A percentile compares a stretch with the other conserved stretches of the same genome.
Conservation (phyloP, 495 filamentous ascomycete species). For the Aspergillus homomorphus region DNA sequence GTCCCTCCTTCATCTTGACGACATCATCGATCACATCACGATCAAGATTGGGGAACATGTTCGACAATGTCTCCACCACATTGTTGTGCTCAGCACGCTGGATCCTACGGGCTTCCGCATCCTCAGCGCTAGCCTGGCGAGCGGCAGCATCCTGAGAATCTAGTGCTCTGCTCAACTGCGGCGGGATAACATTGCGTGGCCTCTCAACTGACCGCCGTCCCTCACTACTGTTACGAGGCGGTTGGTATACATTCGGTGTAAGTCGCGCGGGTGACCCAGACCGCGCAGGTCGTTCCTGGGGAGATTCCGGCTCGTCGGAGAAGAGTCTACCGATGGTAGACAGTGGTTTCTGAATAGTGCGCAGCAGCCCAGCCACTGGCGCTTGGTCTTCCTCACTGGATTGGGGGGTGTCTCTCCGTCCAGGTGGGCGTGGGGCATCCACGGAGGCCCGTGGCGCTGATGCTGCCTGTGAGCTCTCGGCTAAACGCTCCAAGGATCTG, state of each 20-base stretch:
- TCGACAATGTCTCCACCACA: constrained; percentile 85
- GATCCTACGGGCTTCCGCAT: constrained; percentile 82
- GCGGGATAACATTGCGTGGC: constrained; percentile 29
- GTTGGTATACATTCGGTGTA: constrained; percentile 54
- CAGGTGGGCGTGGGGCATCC: constrained; percentile 52
- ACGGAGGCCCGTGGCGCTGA: constrained; percentile 53
- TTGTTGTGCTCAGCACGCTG: constrained; percentile 81
- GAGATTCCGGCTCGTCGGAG: constrained; percentile 65
- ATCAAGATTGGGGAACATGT: constrained; percentile 93
- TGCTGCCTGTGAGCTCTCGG: constrained; percentile 32
- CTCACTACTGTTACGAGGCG: constrained; percentile 44
- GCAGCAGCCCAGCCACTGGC: constrained; percentile 80
- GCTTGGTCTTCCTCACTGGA: constrained; percentile 65
- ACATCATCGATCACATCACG: constrained; percentile 91
- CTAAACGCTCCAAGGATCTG: constrained; percentile 45
- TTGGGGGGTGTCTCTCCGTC: constrained; percentile 38
- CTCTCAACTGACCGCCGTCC: constrained; percentile 47
- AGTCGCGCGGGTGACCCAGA: constrained; percentile 56
- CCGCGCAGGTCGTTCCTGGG: constrained; percentile 38
- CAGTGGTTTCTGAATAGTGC: constrained; percentile 87
- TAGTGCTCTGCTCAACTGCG: constrained; percentile 27
- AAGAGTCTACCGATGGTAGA: constrained; percentile 97
- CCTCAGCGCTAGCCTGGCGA: constrained; percentile 87
- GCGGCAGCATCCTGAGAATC: constrained; percentile 88
- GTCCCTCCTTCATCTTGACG: constrained; percentile 84